Evolutionary conservation across 2,329 filamentous ascomycete genomes (phyloP), one percentile per base, ranked within the genome.

Genomic region (Penicillium sclerotiorum): DNA sequence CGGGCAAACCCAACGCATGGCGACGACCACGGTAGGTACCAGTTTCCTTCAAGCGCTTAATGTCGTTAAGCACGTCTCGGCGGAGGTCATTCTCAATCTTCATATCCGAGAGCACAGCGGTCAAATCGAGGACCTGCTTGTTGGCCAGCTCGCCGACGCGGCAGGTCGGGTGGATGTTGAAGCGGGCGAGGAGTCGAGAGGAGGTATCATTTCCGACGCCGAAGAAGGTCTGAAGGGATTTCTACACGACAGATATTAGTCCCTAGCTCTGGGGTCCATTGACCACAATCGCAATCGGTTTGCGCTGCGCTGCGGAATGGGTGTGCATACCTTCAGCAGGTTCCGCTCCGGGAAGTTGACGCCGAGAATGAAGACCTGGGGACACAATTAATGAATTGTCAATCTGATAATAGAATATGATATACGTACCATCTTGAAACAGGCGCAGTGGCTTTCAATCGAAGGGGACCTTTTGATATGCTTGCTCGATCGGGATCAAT

Each of bases 1-100:
- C 93, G 4, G 94, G 94, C 75, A 97, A 74, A 53, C 87, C 84
- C 87, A 97, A 92, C 49, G 93, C 93, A 77, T 99, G 94, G 59
- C 94, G 80, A 70, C 89, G 86, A 58, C 94, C 94, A 45, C 94
- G 80, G 68, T 95, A 95, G 4, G 87, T 86, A 42, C 92, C 92
- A 77, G 96, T 96, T 64, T 96, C 92, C 69, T 88, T 89, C 71
- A 99, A 66, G 52, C 93, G 80, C 68, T 80, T 80, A 61, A 99
- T 95, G 66, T 97, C 94, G 42, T 96, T 90, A 63, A 87, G 81
- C 30, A 96, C 75, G 51, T 89, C 77, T 67, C 88, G 83, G 64
- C 85, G 80, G 57, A 95, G 80, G 64, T 97, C 92, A 71, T 88
- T 95, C 72, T 96, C 94, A 63, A 97, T 90, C 52, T 88, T 95